Base-by-base conservation (phyloP, 805 yeast species). In the Metschnikowia rubicola region DNA sequence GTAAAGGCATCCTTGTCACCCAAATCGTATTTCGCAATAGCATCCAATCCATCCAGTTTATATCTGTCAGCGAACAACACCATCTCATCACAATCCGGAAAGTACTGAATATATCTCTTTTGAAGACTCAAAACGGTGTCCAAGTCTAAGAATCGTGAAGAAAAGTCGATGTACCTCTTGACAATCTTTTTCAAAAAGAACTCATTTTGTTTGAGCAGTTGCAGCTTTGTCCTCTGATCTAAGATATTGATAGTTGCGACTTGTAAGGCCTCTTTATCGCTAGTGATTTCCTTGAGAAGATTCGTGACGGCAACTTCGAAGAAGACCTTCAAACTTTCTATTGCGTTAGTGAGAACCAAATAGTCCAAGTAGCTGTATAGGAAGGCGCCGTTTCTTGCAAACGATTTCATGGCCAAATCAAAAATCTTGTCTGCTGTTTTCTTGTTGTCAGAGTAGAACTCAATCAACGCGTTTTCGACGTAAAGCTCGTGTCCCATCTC, bases 381-480 rank as follows among this genome's bases (percentile, higher is more conserved):
- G 60, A 83, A 91, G 21, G 74, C 78, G 5, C 85, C 84, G 52
- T 81, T 71, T 12, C 66, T 77, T 11, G 73, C 65, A 33, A 71
- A 79, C 38, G 68, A 60, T 60, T 81, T 87, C 70, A 88, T 70
- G 8, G 49, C 95, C 97, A 37, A 88, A 65, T 87, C 95, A 62
- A 88, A 84, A 15, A 91, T 82, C 60, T 84, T 84, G 43, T 77
- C 70, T 0, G 97, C 91, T 38, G 87, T 81, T 44, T 80, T 83
- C 21, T 76, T 68, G 51, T 83, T 86, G 50, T 79, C 83, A 49
- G 84, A 74, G 55, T 80, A 81, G 56, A 78, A 83, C 61, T 92
- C 99, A 71, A 90, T 73, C 61, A 80, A 71, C 0, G 97, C 96
- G 58, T 86, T 85, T 49, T 88, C 92, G 17, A 84, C 83, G 65